phyloP scores from a whole-genome alignment of 352 stramenopile genomes.

The Globisporangium megalacanthum region DNA sequence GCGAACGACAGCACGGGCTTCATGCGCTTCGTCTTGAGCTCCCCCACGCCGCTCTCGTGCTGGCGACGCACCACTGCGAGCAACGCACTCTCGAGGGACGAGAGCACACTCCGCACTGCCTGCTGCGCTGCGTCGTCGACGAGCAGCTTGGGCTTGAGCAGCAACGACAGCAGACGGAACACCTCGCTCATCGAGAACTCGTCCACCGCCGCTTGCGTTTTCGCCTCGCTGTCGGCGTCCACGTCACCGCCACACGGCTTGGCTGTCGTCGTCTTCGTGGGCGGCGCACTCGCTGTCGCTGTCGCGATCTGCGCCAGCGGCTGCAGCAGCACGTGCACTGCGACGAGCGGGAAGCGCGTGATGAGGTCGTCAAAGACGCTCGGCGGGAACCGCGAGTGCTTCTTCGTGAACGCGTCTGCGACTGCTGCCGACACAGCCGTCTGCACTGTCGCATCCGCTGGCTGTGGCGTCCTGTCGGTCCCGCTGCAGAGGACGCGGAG shows the following conservation, averaged over 20 bases:
- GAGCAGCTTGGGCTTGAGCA: conserved; percentile 55
- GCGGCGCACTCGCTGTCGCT: conserved; percentile 20
- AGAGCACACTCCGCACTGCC: conserved; percentile 28
- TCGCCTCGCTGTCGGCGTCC: conserved; percentile 19
- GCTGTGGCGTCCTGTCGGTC: conserved; percentile 1
- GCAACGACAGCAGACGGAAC: conserved; percentile 61
- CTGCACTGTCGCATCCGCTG: conserved; percentile 8
- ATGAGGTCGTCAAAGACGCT: conserved; percentile 65
- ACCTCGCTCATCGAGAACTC: conserved; percentile 78
- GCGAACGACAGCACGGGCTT: conserved; percentile 64
- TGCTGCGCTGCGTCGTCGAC: conserved; percentile 25
- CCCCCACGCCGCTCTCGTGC: conserved; percentile 11
- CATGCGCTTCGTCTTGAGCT: conserved; percentile 73
- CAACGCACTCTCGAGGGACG: conserved; percentile 34
- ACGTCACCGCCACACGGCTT: not conserved
- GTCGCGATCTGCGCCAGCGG: conserved; percentile 33
- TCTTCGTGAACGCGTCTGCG: conserved; percentile 73
- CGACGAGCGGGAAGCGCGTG: conserved; percentile 40
- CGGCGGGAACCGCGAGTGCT: conserved; percentile 73
- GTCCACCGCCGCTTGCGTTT: conserved; percentile 36
- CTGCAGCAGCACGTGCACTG: conserved; percentile 49
- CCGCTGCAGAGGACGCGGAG: conserved; percentile 40
- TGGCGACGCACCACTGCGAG: conserved; percentile 33
- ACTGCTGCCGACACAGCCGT: conserved; percentile 28
- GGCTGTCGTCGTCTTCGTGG: not conserved